phyloP scores from a whole-genome alignment of 164 flowering plant genomes.

The Dillenia turbinata region DNA sequence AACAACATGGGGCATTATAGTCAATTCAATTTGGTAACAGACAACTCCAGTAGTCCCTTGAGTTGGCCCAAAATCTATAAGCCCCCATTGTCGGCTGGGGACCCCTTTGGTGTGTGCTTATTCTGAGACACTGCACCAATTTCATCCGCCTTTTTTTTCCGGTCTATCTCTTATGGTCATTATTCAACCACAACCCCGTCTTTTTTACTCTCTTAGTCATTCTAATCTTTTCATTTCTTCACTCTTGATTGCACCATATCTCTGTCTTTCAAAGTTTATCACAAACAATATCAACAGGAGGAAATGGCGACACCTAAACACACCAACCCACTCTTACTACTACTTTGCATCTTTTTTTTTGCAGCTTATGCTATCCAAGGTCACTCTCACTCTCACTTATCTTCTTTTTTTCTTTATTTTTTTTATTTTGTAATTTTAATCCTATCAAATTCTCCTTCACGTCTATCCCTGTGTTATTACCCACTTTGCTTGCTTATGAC shows the following conservation, averaged over 20 bases:
- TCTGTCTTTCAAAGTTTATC: conserved; percentile 9
- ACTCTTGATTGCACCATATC: conserved; percentile 5
- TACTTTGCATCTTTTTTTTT: conserved; percentile 15
- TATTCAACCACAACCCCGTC: conserved; percentile 13
- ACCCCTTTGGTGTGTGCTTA: conserved; percentile 9
- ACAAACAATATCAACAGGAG: not conserved
- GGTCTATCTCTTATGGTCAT: conserved; percentile 19
- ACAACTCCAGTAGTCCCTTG: too few relatives aligned
- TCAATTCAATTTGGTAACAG: too few relatives aligned
- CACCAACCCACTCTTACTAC: conserved; percentile 1
- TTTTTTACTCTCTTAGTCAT: conserved; percentile 12
- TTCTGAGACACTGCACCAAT: conserved; percentile 7
- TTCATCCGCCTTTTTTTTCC: not conserved
- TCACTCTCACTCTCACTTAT: not conserved
- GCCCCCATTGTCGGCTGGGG: conserved; percentile 13
- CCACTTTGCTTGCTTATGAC: not conserved
- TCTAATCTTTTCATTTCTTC: not conserved
- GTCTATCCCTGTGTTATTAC: not conserved
- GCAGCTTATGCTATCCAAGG: conserved; percentile 23
- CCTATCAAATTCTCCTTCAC: not conserved
- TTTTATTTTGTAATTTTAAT: not conserved
- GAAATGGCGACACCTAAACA: conserved; percentile 16
- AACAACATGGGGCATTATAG: too few relatives aligned
- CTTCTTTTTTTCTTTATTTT: not conserved
- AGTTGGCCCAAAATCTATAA: too few relatives aligned